These are phyloP conservation scores for Aspergillus felis DNA, from an alignment of 2,329 filamentous ascomycete genomes.

Conservation along the genomic window DNA sequence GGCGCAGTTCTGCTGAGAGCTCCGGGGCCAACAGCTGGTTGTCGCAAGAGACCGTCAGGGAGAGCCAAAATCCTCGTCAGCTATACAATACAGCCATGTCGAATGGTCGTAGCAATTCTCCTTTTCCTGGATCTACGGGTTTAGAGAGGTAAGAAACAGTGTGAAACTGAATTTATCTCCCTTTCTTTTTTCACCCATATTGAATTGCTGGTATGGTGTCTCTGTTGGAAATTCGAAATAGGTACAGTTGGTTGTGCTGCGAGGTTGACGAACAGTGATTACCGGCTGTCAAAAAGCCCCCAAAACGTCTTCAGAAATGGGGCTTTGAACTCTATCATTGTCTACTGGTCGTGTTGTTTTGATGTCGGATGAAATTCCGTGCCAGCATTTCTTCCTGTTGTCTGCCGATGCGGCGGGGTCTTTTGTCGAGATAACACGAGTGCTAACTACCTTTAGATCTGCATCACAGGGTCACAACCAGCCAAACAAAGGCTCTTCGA, in stretches of 20 bases:
- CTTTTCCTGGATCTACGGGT: slow-evolving; percentile 21
- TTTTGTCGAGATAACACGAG: background rate
- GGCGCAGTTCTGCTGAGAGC: slow-evolving; percentile 42
- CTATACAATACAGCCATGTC: slow-evolving; percentile 19
- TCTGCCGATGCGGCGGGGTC: background rate
- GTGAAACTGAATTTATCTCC: background rate
- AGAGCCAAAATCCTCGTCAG: slow-evolving; percentile 18
- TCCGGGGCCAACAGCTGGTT: slow-evolving; percentile 36
- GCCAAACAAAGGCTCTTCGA: slow-evolving; percentile 12
- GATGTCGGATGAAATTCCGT: background rate
- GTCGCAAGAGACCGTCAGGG: slow-evolving; percentile 39
- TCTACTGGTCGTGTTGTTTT: background rate
- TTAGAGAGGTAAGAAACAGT: slow-evolving; percentile 31
- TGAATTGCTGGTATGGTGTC: background rate
- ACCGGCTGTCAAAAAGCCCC: background rate
- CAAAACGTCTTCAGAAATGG: background rate
- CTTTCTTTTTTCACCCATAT: background rate
- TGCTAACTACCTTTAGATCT: slow-evolving; percentile 20
- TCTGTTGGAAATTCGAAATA: background rate
- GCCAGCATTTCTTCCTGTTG: background rate
- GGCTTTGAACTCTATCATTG: background rate
- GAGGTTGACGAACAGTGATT: background rate
- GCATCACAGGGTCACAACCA: slow-evolving; percentile 18
- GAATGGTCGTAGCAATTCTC: slow-evolving; percentile 25
- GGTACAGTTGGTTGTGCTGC: background rate